A percentile compares a stretch with the other conserved stretches of the same genome.
These are phyloP conservation scores for Cyberlindnera saturnus DNA, from an alignment of 805 yeast genomes.

Conservation along the genomic window DNA sequence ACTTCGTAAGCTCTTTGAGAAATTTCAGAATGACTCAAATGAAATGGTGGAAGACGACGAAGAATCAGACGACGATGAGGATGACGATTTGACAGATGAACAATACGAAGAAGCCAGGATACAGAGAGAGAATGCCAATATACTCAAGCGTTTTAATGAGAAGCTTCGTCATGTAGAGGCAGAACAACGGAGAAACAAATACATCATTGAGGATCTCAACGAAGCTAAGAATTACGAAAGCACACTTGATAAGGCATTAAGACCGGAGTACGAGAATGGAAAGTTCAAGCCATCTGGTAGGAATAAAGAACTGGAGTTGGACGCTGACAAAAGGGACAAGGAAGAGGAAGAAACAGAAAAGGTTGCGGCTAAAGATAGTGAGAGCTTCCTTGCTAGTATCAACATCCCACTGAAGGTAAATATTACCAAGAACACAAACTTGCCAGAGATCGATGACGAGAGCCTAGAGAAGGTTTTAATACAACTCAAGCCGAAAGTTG, in stretches of 20 bases:
- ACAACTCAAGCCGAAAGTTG: constrained; percentile 31
- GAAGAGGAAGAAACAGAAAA: constrained; percentile 28
- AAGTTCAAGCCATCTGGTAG: constrained; percentile 17
- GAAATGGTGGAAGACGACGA: constrained; percentile 17
- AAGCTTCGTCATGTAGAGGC: constrained; percentile 12
- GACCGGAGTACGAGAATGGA: constrained; percentile 11
- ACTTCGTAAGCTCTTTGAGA: constrained; percentile 39
- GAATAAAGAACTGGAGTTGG: constrained; percentile 33
- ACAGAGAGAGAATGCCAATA: constrained; percentile 18
- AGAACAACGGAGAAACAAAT: constrained; percentile 13
- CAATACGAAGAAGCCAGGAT: constrained; percentile 25
- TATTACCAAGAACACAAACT: constrained; percentile 10
- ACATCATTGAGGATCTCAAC: constrained; percentile 20
- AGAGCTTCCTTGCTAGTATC: constrained; percentile 12
- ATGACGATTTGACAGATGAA: constrained; percentile 28
- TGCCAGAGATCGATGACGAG: constrained; percentile 8
- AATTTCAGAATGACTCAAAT: constrained; percentile 25
- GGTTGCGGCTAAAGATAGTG: constrained; percentile 10
- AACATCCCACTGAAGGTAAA: constrained; percentile 15
- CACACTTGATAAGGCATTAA: constrained; percentile 28
- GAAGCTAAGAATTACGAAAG: constrained; percentile 30
- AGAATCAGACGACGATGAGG: constrained; percentile 18
- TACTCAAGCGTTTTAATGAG: constrained; percentile 16
- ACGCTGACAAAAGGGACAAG: constrained; percentile 34
- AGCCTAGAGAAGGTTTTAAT: constrained; percentile 15